Base-by-base conservation (phyloP, 306 rosid species). In the Cicer yamashitae region DNA sequence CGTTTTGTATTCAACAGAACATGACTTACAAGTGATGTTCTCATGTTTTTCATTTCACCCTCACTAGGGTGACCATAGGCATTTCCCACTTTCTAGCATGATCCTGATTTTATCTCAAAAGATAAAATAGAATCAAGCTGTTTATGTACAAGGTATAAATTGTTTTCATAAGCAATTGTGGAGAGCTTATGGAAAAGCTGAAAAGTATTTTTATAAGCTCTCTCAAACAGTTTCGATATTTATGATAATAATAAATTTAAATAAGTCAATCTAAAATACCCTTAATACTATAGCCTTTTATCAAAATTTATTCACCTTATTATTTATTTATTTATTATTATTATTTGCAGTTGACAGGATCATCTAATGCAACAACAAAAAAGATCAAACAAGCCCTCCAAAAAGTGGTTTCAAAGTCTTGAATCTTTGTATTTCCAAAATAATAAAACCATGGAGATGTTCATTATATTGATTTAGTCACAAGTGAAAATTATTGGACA, bases 321-420 rank as follows among this genome's bases (percentile, higher is more conserved):
- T 71, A 30, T 30, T 30, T 30, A 30, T 30, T 25, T 25, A 25
- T 25, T 25, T 25, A 25, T 25, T 53, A 20, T 81, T 71, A 30
- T 30, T 53, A 20, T 81, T 71, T 78, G 73, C 86, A 81, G 88
- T 61, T 70, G 52, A 82, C 75, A 78, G 85, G 82, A 74, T 25
- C 82, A 70, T 71, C 66, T 45, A 20, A 52, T 41, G 77, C 76
- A 52, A 78, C 86, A 37, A 50, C 76, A 50, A 81, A 82, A 78
- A 44, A 66, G 63, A 85, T 85, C 81, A 85, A 75, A 71, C 86
- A 85, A 74, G 44, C 79, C 62, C 83, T 84, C 30, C 83, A 74
- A 61, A 78, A 82, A 77, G 79, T 56, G 11, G 76, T 67, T 64
- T 70, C 70, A 1, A 81, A 84, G 78, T 54, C 71, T 71, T 84